Percentiles rank a stretch among this genome's conserved stretches.
These are phyloP conservation scores for Trichophyton schoenleinii DNA, from an alignment of 2,329 filamentous ascomycete species.

Conservation along the genomic window DNA sequence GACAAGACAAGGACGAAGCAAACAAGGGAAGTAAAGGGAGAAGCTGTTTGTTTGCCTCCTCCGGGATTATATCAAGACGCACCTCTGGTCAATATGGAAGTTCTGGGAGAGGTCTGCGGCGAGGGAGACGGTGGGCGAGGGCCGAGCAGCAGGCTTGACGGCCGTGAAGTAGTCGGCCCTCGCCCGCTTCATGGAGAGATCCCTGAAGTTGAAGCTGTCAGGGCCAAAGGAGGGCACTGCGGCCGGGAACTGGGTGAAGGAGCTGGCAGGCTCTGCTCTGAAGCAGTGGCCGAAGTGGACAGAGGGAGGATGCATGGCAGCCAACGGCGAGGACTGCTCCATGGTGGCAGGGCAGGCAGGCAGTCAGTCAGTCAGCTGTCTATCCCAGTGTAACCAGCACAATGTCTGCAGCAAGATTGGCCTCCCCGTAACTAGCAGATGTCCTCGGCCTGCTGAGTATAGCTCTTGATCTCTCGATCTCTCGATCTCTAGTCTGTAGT, in stretches of 20 bases:
- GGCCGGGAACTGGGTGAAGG: slow-evolving; percentile 40
- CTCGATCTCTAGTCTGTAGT: too few species aligned
- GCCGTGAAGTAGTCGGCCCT: slow-evolving; percentile 63
- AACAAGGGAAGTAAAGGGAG: not conserved
- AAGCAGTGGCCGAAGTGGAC: slow-evolving; percentile 52
- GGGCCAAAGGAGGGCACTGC: slow-evolving; percentile 44
- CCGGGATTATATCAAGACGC: slow-evolving; percentile 13
- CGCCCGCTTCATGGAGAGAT: slow-evolving; percentile 57
- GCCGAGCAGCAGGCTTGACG: slow-evolving; percentile 56
- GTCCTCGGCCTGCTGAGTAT: not conserved
- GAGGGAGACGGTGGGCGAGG: slow-evolving; percentile 80
- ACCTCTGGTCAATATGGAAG: slow-evolving; percentile 94
- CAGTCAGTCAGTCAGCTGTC: not conserved
- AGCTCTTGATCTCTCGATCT: not conserved
- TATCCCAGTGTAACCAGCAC: slow-evolving; percentile 1
- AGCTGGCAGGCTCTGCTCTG: slow-evolving; percentile 42
- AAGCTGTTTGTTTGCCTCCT: not conserved
- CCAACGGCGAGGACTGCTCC: slow-evolving; percentile 88
- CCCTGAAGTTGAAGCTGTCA: slow-evolving; percentile 63
- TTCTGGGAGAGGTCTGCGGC: slow-evolving; percentile 94
- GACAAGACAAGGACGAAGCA: slow-evolving; percentile 13
- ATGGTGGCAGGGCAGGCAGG: slow-evolving; percentile 36
- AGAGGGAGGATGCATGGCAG: slow-evolving; percentile 71
- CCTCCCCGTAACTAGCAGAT: too few species aligned
- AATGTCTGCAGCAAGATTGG: not conserved